Evolutionary conservation across 495 filamentous ascomycete genomes (phyloP), one percentile per base, ranked within the genome.

Genomic region (Clavariopsis aquatica): DNA sequence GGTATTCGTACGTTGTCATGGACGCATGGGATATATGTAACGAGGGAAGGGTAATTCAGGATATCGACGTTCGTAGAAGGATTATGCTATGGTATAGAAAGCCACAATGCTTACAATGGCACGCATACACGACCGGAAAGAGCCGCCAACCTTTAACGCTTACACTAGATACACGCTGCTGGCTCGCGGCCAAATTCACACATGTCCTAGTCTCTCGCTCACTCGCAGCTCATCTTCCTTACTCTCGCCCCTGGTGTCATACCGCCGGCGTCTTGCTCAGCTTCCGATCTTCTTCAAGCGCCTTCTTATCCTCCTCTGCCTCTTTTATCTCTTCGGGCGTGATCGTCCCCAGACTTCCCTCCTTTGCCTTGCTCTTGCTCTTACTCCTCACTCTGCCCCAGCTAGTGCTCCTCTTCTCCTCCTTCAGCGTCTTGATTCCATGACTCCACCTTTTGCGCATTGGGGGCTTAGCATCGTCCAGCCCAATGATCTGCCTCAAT

Each of bases 401-500:
- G 23, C 69, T 71, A 17, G 26, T n/a, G 47, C 60, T 68, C 41
- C 60, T 31, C 54, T 19, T 4, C 60, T 34, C 28, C 29, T 29
- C 52, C 53, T 38, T 57, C n/a, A 62, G 15, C 31, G 45, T 31
- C 60, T 65, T 67, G 34, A 71, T 60, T 0, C 64, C 51, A 47
- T 68, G 64, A 29, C 64, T 71, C 68, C 68, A 71, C 36, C 64
- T 46, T 64, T 71, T 71, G 27, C 68, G 23, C 24, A 68, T 52
- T 22, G 56, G 55, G 22, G 56, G 47, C 49, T 58, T 60, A 43
- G 23, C 43, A 17, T 64, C 82, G 62, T 85, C 80, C 24, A 89
- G 60, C 1, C 86, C 87, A 28, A 92, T 72, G 43, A 90, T 74
- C 72, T 81, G 76, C 75, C 82, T 79, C 43, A 93, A 60, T 58